Evolutionary conservation across 1,284 basidiomycete species (phyloP).

Genomic region (Inonotus obliquus): DNA sequence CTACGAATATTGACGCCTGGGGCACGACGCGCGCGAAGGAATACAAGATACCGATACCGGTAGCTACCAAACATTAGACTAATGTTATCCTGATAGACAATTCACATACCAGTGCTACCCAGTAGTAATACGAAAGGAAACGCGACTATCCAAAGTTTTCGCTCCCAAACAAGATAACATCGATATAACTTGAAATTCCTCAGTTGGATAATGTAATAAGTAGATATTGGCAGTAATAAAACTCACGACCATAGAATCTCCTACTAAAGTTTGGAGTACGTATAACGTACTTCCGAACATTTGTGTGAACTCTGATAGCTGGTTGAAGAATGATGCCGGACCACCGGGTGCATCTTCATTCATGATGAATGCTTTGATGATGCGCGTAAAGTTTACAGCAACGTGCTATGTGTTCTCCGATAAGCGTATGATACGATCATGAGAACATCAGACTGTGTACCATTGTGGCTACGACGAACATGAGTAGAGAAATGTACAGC

Average conservation of each 20-base stretch:
- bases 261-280: slow-evolving; percentile 21
- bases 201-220: neutral
- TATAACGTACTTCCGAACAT: slow-evolving; percentile 26
- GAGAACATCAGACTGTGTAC: neutral
- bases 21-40: neutral
- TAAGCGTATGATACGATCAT: neutral
- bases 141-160: neutral
- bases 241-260: slow-evolving; percentile 11
- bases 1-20: neutral
- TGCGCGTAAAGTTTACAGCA: slow-evolving; percentile 23
- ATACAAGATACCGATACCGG: slow-evolving; percentile 4
- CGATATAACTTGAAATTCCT: neutral
- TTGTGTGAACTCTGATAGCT: slow-evolving; percentile 23
- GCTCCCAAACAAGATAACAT: neutral
- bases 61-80: neutral
- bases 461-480: neutral
- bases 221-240: neutral
- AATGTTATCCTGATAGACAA: neutral
- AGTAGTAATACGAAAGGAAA: neutral
- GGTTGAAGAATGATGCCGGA: slow-evolving; percentile 23
- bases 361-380: slow-evolving; percentile 23
- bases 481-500: neutral
- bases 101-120: neutral
- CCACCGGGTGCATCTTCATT: slow-evolving; percentile 23
- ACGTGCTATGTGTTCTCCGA: slow-evolving; percentile 19